phyloP scores from a whole-genome alignment of 257 asterid genomes.

The Mentha longifolia region DNA sequence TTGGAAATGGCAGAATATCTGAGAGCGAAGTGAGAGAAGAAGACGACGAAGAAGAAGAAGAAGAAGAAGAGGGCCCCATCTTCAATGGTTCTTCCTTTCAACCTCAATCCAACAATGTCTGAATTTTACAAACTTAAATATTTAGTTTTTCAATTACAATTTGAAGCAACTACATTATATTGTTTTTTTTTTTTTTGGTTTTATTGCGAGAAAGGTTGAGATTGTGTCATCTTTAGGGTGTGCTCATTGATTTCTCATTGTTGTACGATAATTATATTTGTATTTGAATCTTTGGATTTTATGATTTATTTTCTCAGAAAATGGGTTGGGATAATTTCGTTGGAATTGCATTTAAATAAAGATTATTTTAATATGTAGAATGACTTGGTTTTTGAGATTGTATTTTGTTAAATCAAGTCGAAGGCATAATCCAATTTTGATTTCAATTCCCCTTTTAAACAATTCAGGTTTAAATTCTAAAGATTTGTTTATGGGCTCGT shows the following conservation, averaged over 20 bases:
- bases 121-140: not conserved
- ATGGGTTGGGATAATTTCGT: not conserved
- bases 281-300: not conserved
- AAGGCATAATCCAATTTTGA: too few relatives aligned
- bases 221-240: not conserved
- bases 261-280: not conserved
- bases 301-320: not conserved
- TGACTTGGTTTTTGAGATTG: not conserved
- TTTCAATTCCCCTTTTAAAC: too few relatives aligned
- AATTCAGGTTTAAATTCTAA: not conserved
- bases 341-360: not conserved
- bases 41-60: not conserved
- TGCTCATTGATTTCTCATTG: not conserved
- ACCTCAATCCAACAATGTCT: not conserved
- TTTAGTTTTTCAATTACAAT: not conserved
- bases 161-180: not conserved
- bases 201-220: not conserved
- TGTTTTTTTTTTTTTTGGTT: not conserved
- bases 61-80: not conserved
- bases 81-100: not conserved
- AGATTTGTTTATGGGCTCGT: not conserved
- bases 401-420: not conserved
- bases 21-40: conserved; percentile 4
- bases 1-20: not conserved
- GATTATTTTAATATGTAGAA: too few relatives aligned